Base-by-base conservation (phyloP, 306 rosid genomes). In the Prunus padus region DNA sequence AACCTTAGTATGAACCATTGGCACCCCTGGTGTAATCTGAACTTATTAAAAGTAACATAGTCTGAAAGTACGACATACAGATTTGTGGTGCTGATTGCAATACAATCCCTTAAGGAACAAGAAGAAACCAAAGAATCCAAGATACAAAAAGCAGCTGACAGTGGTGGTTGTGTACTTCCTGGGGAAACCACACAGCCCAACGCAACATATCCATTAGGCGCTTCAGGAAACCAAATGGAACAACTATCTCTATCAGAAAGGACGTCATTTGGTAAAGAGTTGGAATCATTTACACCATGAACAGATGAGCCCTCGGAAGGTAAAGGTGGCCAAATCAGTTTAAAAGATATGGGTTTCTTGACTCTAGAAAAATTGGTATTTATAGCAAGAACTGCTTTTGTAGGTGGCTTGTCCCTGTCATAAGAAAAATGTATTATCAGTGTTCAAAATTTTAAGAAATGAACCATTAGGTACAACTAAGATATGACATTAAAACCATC, bases 201-300 rank as follows among this genome's bases (percentile, higher is more conserved):
- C 7, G 97, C 92, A 80, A 90, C 97, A 85, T 89, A 95, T 76
- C 97, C 98, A 73, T 84, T 83, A 42, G 98, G 97, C 3, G 98
- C 98, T 80, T 86, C 92, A 62, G 98, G 98, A 71, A 92, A 92
- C 98, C 98, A 95, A 78, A 95, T 84, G 59, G 95, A 87, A 87
- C 90, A 92, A 68, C 69, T 72, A 71, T 82, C 88, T 71, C 78
- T 85, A 30, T 81, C 85, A 60, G 65, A 25, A 61, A 56, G 45
- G 61, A 62, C 28, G 80, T 51, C 75, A 70, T 81, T 71, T 71
- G 56, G 59, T 22, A 66, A 45, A 46, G 67, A 74, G 25, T 81
- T 82, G 30, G 71, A 80, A 69, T 69, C 68, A 71, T 84, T 82
- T 66, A 80, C 40, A 28, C 67, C 87, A 52, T 81, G 56, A 54